These are phyloP conservation scores for Penicillium sp. DNA, from an alignment of 2,329 filamentous ascomycete genomes.

Conservation along the genomic window DNA sequence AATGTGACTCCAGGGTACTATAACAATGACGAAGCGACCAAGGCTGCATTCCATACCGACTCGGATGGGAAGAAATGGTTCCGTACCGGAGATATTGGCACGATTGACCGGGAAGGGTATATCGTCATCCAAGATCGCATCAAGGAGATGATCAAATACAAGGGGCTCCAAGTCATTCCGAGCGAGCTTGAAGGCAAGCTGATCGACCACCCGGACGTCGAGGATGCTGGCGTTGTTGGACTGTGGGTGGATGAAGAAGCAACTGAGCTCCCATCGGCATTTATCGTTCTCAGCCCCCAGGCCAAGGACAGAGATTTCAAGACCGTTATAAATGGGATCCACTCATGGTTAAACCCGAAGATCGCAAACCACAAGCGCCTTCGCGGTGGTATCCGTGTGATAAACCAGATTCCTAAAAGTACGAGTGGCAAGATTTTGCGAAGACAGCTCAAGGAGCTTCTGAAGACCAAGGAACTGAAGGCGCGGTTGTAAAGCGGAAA, in stretches of 20 bases:
- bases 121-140: conserved; percentile 28
- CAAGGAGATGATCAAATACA: conserved; percentile 33
- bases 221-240: conserved; percentile 27
- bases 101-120: conserved; percentile 26
- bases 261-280: conserved; percentile 28
- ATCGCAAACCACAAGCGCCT: conserved; percentile 40
- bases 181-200: conserved; percentile 30
- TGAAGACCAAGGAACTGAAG: conserved; percentile 26
- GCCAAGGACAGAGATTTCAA: conserved; percentile 15
- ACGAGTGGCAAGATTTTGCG: conserved; percentile 40
- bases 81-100: conserved; percentile 28
- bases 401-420: conserved; percentile 40
- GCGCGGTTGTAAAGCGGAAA: conserved; percentile 15
- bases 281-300: conserved; percentile 23
- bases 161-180: conserved; percentile 29
- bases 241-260: conserved; percentile 28
- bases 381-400: conserved; percentile 38
- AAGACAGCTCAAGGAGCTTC: conserved; percentile 29
- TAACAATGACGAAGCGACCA: conserved; percentile 25
- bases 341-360: conserved; percentile 30
- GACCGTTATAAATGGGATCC: conserved; percentile 16
- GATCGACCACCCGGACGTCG: conserved; percentile 27
- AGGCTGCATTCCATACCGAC: conserved; percentile 21
- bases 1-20: conserved; percentile 27
- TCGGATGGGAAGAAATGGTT: conserved; percentile 25